These are phyloP conservation scores for Saccharum officinarum DNA, from an alignment of 176 grass and related monocot species.

Conservation along the genomic window DNA sequence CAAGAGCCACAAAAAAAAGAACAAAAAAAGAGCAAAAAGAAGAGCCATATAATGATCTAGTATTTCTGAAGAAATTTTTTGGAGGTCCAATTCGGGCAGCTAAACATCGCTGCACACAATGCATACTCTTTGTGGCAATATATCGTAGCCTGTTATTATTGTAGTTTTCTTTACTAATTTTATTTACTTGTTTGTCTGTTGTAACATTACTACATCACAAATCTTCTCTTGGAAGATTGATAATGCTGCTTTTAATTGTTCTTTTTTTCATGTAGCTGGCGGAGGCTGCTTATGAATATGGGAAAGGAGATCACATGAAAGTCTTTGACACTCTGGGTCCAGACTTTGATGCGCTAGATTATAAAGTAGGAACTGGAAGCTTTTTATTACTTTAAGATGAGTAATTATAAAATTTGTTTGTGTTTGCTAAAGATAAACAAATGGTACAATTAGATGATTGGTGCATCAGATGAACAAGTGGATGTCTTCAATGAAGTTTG, in stretches of 20 bases:
- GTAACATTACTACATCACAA: not conserved
- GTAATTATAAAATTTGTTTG: not conserved
- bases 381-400: not conserved
- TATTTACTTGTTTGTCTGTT: not conserved
- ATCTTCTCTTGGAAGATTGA: not conserved
- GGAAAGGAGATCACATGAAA: conserved; percentile 55
- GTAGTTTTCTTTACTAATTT: not conserved
- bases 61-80: not conserved
- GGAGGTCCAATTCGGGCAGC: not conserved
- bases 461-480: conserved; percentile 82
- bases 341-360: conserved; percentile 56
- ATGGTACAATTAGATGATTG: conserved; percentile 63
- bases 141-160: not conserved
- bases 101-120: not conserved
- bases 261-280: conserved; percentile 50
- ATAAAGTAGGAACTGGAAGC: conserved; percentile 50
- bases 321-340: conserved; percentile 62
- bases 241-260: conserved; percentile 14
- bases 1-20: not conserved
- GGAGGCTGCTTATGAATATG: conserved; percentile 67
- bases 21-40: not conserved
- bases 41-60: not conserved
- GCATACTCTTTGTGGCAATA: not conserved
- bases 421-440: conserved; percentile 13
- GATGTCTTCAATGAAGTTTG: conserved; percentile 86